Base-by-base conservation (phyloP, 2,329 filamentous ascomycete species). In the Colletotrichum liriopes region DNA sequence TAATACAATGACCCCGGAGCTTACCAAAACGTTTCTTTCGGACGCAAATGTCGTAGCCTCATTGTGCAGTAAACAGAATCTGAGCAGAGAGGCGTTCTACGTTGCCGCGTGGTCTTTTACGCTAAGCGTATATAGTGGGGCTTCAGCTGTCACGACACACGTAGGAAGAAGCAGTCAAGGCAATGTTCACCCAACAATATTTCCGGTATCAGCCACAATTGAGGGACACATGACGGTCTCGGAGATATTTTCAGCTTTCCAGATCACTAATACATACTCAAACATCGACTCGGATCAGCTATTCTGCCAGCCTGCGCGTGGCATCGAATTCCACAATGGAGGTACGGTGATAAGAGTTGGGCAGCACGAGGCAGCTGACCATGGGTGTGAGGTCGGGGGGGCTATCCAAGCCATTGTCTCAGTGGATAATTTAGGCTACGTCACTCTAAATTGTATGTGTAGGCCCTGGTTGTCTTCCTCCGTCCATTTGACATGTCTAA, bases 91-190 rank as follows among this genome's bases (percentile, higher is more conserved):
- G 20, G 20, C 51, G 1, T 64, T 68, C n/a, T 64, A 26, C 29
- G 5, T 58, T 5, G 8, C 66, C n/a, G 59, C 59, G 1, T 64
- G 59, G 66, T 39, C 39, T 20, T 68, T 41, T 9, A 64, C 51
- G 18, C 23, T 64, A 1, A 49, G 51, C 51, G 4, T 68, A 9
- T 64, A 68, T 49, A 35, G 41, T 16, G 66, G 41, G 18, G 1
- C 59, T 1, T 58, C 66, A 9, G 18, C 37, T 29, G 12, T 58
- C 41, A 56, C 41, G 14, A 51, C 66, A 32, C 55, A 8, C 3
- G 14, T 64, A 1, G 12, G 43, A 3, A 39, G 18, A 16, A 3
- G 18, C 9, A 37, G 5, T 5, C n/a, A 43, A 32, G 18, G 2
- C 45, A 20, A 32, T 37, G 18, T 2, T 5, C 29, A 1, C 18